Conservation (phyloP, 495 filamentous ascomycete species). For the Emericellopsis terricola region DNA sequence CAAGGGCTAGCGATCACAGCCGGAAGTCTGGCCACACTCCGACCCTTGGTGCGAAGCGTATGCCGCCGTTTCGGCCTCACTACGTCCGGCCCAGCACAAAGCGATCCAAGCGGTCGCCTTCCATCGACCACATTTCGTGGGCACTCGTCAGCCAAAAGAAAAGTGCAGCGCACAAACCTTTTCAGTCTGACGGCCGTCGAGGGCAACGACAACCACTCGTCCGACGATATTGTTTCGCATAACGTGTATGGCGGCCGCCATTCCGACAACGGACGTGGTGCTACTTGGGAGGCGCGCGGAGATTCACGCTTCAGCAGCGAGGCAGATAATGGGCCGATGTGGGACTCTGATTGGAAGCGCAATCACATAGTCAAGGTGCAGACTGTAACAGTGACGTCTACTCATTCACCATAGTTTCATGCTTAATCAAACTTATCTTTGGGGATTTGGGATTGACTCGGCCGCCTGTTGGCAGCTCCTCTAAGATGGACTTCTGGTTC, state of each 20-base stretch:
- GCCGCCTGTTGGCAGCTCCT: too few species aligned
- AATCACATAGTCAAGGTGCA: not conserved
- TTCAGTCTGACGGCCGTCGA: not conserved
- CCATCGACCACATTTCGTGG: too few species aligned
- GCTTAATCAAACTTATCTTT: too few species aligned
- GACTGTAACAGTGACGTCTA: not conserved
- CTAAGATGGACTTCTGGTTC: too few species aligned
- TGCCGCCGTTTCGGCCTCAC: not conserved
- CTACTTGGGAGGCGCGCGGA: too few species aligned
- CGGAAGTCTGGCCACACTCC: conserved; percentile 12
- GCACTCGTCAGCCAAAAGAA: too few species aligned
- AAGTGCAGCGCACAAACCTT: not conserved
- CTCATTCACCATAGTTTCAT: too few species aligned
- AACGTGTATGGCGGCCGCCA: too few species aligned
- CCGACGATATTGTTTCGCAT: too few species aligned
- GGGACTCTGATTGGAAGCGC: not conserved
- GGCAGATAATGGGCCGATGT: not conserved
- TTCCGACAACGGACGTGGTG: not conserved
- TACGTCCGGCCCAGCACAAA: not conserved
- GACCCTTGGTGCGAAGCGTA: conserved; percentile 7
- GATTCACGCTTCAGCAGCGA: not conserved
- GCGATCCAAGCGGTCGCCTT: not conserved
- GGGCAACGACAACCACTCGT: not conserved
- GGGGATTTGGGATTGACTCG: too few species aligned
- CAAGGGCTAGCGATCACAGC: conserved; percentile 15